phyloP scores from a whole-genome alignment of 2,329 filamentous ascomycete genomes.

The Ilyonectria destructans region DNA sequence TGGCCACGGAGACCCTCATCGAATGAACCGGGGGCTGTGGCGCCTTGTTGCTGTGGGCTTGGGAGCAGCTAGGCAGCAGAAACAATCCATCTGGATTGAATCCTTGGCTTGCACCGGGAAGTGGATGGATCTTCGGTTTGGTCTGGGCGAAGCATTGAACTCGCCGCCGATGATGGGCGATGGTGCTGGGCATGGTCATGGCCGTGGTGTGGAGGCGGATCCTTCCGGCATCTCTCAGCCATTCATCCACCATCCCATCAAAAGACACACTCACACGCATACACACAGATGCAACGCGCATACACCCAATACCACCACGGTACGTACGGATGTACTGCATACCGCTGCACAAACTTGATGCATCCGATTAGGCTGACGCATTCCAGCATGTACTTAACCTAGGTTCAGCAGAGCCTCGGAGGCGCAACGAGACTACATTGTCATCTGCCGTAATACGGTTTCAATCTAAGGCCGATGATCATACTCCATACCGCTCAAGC shows the following conservation, averaged over 20 bases:
- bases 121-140: slow-evolving; percentile 12
- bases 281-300: slow-evolving; percentile 3
- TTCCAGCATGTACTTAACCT: neutral
- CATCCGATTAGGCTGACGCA: slow-evolving; percentile 28
- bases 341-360: neutral
- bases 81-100: slow-evolving; percentile 24
- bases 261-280: neutral
- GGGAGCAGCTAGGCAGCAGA: slow-evolving; percentile 39
- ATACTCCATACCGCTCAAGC: neutral
- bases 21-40: neutral
- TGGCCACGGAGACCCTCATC: neutral
- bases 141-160: slow-evolving; percentile 7
- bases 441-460: slow-evolving; percentile 23
- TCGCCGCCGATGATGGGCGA: neutral
- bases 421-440: neutral
- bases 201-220: slow-evolving; percentile 17
- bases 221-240: slow-evolving; percentile 16
- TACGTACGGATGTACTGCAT: neutral
- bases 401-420: slow-evolving; percentile 20
- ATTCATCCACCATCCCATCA: neutral
- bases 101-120: slow-evolving; percentile 14
- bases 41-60: neutral
- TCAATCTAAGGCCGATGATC: slow-evolving; percentile 13
- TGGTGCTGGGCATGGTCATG: neutral
- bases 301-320: neutral